A percentile compares a stretch with the other conserved stretches of the same genome.
phyloP scores from a whole-genome alignment of 2,329 filamentous ascomycete genomes.

The Helminthosporium solani region DNA sequence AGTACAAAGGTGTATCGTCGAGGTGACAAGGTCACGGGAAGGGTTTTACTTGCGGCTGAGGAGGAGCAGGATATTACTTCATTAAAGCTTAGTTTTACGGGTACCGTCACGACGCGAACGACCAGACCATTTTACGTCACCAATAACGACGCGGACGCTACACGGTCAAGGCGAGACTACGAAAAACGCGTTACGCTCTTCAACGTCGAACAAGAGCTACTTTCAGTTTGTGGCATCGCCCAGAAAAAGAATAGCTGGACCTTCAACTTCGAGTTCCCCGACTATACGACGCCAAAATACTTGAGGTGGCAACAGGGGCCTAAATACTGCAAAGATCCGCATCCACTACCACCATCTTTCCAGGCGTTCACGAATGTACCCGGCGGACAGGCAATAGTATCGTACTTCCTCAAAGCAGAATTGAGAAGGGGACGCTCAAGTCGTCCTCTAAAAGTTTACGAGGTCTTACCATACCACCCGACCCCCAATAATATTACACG shows the following conservation, averaged over 20 bases:
- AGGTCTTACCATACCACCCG: slow-evolving; percentile 30
- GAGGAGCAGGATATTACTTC: slow-evolving; percentile 29
- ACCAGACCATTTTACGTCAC: slow-evolving; percentile 26
- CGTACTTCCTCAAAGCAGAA: slow-evolving; percentile 33
- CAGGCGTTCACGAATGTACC: slow-evolving; percentile 25
- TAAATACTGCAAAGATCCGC: slow-evolving; percentile 33
- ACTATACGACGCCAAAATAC: slow-evolving; percentile 28
- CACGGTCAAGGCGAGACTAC: slow-evolving; percentile 20
- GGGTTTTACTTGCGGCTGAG: slow-evolving; percentile 29
- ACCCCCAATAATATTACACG: slow-evolving; percentile 13
- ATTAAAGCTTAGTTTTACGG: slow-evolving; percentile 33
- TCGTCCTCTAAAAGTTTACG: slow-evolving; percentile 19
- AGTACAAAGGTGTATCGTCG: slow-evolving; percentile 28
- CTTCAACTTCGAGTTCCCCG: slow-evolving; percentile 40
- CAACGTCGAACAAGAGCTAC: slow-evolving; percentile 26
- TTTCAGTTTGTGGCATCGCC: slow-evolving; percentile 18
- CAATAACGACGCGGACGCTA: slow-evolving; percentile 15
- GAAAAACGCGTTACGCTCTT: slow-evolving; percentile 35
- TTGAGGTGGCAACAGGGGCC: slow-evolving; percentile 28
- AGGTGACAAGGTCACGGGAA: slow-evolving; percentile 39
- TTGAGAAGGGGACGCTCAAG: slow-evolving; percentile 18
- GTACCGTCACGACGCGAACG: slow-evolving; percentile 36
- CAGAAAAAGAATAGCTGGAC: slow-evolving; percentile 35
- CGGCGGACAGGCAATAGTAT: slow-evolving; percentile 31
- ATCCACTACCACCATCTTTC: slow-evolving; percentile 38